These are phyloP conservation scores for Maudiozyma pseudohumilis DNA, from an alignment of 805 yeast genomes.

Conservation along the genomic window DNA sequence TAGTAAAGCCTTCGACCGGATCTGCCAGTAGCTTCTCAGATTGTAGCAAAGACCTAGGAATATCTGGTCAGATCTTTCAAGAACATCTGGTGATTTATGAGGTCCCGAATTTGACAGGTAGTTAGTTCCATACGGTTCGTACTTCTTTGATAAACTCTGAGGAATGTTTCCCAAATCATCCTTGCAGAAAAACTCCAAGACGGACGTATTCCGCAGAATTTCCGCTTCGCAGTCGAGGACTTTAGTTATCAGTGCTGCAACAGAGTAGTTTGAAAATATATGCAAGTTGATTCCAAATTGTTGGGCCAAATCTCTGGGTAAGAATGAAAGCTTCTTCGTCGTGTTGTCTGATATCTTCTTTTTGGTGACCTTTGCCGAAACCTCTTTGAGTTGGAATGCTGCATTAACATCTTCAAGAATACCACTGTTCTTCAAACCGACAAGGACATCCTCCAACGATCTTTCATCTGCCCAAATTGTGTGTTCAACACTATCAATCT, in stretches of 20 bases:
- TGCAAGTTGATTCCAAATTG: constrained; percentile 75
- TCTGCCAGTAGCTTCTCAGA: constrained; percentile 60
- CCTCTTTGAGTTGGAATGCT: constrained; percentile 44
- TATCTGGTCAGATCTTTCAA: constrained; percentile 62
- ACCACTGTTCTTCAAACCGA: constrained; percentile 47
- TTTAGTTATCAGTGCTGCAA: constrained; percentile 43
- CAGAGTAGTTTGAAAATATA: constrained; percentile 43
- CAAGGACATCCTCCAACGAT: constrained; percentile 33
- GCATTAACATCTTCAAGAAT: constrained; percentile 55
- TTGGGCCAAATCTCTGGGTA: constrained; percentile 65
- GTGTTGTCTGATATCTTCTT: constrained; percentile 19
- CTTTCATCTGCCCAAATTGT: constrained; percentile 53
- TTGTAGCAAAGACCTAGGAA: constrained; percentile 60
- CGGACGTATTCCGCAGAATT: constrained; percentile 43
- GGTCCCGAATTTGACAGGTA: constrained; percentile 29
- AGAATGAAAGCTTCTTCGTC: constrained; percentile 36
- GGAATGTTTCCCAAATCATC: constrained; percentile 56
- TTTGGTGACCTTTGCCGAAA: constrained; percentile 24
- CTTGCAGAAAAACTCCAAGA: constrained; percentile 59
- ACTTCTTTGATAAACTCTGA: constrained; percentile 42
- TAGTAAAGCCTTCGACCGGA: constrained; percentile 54
- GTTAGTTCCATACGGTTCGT: constrained; percentile 56
- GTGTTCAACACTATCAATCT: constrained; percentile 44
- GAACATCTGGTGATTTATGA: constrained; percentile 34
- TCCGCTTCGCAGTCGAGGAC: constrained; percentile 53